Evolutionary conservation across 1,284 basidiomycete genomes (phyloP), one percentile per base, ranked within the genome.

Genomic region (Mrakiaceae sp.): DNA sequence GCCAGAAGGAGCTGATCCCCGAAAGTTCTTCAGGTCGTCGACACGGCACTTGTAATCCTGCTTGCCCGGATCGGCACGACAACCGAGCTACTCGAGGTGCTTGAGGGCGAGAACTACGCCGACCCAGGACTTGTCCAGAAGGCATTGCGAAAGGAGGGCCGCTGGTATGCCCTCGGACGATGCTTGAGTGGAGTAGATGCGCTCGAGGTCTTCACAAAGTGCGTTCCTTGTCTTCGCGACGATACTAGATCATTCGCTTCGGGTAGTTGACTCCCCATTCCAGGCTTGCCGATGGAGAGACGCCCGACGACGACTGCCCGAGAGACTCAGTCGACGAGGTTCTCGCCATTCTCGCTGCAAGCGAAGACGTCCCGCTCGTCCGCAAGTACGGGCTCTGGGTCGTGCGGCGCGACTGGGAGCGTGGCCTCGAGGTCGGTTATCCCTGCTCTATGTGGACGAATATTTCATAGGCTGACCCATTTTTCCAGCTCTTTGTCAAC

Each of bases 381-480:
- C 83, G 85, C 66, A 80, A 82, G 61, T 93, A 90, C 83, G 87
- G 83, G 0, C 74, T 90, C 5, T 95, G 93, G 92, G 75, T 97
- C 39, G 80, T 85, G 0, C 81, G 81, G 69, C 81, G 81, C 42
- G 84, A 89, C 72, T 78, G 82, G 0, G 84, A 86, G 16, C 82
- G 82, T 50, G 90, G 86, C 0, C 73, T 95, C 48, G 83, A 84
- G 77, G 90, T 90, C 69, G 60, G 76, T 59, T 16, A 12, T 44
- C 46, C 40, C 46, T 52, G 87, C 86, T 76, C 87, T 11, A 74
- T 88, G 11, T 84, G 81, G 63, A 78, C 82, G 0, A 76, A 75
- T 61, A 79, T 82, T 16, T 10, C 12, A 2, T 27, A 27, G 27
- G 27, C 27, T 27, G 27, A 27, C 27, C 27, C 27, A 27, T 27